These are phyloP conservation scores for Astragalus membranaceus DNA, from an alignment of 306 rosid genomes.

Conservation along the genomic window DNA sequence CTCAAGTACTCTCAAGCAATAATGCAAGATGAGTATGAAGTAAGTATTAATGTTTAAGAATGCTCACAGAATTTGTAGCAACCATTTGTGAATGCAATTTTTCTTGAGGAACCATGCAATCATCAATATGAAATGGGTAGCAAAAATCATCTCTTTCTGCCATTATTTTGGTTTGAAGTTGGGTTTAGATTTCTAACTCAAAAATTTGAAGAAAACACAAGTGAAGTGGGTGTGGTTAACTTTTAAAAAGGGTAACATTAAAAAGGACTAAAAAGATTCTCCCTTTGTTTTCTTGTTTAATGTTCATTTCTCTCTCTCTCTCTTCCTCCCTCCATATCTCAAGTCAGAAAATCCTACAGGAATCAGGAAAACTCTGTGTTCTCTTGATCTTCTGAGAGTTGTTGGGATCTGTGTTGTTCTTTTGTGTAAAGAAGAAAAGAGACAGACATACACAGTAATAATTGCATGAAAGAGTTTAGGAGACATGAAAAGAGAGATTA, in stretches of 20 bases:
- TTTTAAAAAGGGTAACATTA: slow-evolving; percentile 29
- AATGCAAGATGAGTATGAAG: no score
- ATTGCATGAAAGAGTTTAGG: slow-evolving; percentile 44
- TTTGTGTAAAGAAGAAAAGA: slow-evolving; percentile 14
- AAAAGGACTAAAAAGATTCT: slow-evolving; percentile 73
- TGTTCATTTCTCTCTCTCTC: slow-evolving; percentile 15
- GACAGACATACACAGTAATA: not conserved
- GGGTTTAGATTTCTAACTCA: slow-evolving; percentile 3
- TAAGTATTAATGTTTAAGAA: not conserved
- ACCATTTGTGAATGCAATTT: slow-evolving; percentile 29
- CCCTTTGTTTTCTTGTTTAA: slow-evolving; percentile 28
- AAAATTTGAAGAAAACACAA: not conserved
- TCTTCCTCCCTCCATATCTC: slow-evolving; percentile 10
- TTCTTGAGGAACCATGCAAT: slow-evolving; percentile 27
- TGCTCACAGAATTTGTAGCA: slow-evolving; percentile 45
- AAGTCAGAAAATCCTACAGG: slow-evolving; percentile 78
- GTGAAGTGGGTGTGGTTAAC: slow-evolving; percentile 42
- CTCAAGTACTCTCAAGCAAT: no score
- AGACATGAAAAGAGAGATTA: slow-evolving; percentile 31
- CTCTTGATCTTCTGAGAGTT: slow-evolving; percentile 56
- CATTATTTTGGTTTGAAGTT: slow-evolving; percentile 24
- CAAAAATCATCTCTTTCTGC: slow-evolving; percentile 45
- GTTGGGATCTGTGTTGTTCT: slow-evolving; percentile 79
- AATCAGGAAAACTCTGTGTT: slow-evolving; percentile 67
- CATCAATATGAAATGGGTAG: slow-evolving; percentile 46